A percentile compares a stretch with the other conserved stretches of the same genome.
These are phyloP conservation scores for Toxoplasma gondii DNA, from an alignment of 169 alveolate genomes.

Conservation along the genomic window DNA sequence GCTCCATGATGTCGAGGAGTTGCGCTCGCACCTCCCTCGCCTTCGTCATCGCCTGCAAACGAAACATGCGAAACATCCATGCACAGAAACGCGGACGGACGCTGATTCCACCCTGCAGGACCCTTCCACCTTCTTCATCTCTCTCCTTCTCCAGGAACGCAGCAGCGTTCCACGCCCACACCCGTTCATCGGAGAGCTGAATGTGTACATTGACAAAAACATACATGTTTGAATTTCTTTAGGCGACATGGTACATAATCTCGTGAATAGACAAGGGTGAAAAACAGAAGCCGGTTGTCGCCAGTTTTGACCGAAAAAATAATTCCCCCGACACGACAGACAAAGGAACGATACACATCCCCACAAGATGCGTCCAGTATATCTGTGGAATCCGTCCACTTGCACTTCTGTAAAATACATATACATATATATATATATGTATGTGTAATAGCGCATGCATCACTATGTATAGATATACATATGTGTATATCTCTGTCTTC, in stretches of 20 bases:
- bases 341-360: too few relatives aligned
- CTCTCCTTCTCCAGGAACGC: not conserved
- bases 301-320: too few relatives aligned
- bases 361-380: too few relatives aligned
- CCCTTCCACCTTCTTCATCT: not conserved
- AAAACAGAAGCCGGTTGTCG: too few relatives aligned
- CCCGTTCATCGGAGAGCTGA: too few relatives aligned
- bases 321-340: too few relatives aligned
- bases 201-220: too few relatives aligned
- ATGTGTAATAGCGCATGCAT: not conserved
- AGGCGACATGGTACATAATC: too few relatives aligned
- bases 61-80: not conserved
- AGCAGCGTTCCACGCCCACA: not conserved
- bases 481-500: not conserved
- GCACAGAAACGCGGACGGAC: not conserved
- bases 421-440: not conserved
- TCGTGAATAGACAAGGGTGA: too few relatives aligned
- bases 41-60: slow-evolving; percentile 76
- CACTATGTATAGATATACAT: not conserved
- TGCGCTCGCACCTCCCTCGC: slow-evolving; percentile 88
- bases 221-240: too few relatives aligned
- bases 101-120: not conserved
- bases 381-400: too few relatives aligned
- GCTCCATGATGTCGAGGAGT: slow-evolving; percentile 90
- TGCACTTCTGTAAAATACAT: not conserved